Evolutionary conservation across 352 stramenopile genomes (phyloP).

Genomic region (Globisporangium irregulare): DNA sequence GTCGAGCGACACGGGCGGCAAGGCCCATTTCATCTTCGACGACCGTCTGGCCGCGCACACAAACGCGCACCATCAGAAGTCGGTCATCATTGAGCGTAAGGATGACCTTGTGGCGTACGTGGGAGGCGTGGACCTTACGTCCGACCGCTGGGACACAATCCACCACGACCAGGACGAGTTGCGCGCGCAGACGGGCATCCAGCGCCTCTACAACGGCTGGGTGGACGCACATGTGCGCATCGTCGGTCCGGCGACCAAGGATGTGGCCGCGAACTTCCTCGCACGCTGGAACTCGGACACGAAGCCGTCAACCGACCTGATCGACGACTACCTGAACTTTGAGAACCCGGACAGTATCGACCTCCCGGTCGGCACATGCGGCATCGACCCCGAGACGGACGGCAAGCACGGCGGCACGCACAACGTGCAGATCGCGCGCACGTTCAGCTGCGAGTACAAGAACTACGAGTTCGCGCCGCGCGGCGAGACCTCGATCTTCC

Average conservation of each 20-base stretch:
- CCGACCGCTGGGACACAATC: slow-evolving; percentile 57
- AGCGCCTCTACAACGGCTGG: slow-evolving; percentile 39
- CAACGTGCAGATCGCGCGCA: slow-evolving; percentile 54
- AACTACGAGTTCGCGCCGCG: slow-evolving; percentile 52
- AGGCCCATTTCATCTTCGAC: slow-evolving; percentile 42
- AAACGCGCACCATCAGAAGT: slow-evolving; percentile 55
- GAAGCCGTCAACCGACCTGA: slow-evolving; percentile 19
- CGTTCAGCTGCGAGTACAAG: slow-evolving; percentile 51
- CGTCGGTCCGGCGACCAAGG: slow-evolving; percentile 35
- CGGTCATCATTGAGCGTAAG: slow-evolving; percentile 21
- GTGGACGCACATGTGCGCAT: slow-evolving; percentile 47
- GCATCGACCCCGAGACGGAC: slow-evolving; percentile 9
- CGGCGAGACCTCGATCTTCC: slow-evolving; percentile 46
- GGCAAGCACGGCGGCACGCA: slow-evolving; percentile 16
- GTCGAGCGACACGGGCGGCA: slow-evolving; percentile 18
- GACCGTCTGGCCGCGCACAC: slow-evolving; percentile 28
- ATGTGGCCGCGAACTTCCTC: slow-evolving; percentile 55
- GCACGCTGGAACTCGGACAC: slow-evolving; percentile 47
- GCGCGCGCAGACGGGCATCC: slow-evolving; percentile 24
- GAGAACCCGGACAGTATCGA: slow-evolving; percentile 29
- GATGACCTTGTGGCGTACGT: slow-evolving; percentile 35
- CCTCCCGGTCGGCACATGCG: slow-evolving; percentile 5
- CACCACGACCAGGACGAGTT: slow-evolving; percentile 41
- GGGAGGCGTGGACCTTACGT: slow-evolving; percentile 45
- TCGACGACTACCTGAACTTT: slow-evolving; percentile 41